Evolutionary conservation across 2,329 filamentous ascomycete genomes (phyloP), one percentile per base, ranked within the genome.

Genomic region (Pseudopithomyces maydicus): DNA sequence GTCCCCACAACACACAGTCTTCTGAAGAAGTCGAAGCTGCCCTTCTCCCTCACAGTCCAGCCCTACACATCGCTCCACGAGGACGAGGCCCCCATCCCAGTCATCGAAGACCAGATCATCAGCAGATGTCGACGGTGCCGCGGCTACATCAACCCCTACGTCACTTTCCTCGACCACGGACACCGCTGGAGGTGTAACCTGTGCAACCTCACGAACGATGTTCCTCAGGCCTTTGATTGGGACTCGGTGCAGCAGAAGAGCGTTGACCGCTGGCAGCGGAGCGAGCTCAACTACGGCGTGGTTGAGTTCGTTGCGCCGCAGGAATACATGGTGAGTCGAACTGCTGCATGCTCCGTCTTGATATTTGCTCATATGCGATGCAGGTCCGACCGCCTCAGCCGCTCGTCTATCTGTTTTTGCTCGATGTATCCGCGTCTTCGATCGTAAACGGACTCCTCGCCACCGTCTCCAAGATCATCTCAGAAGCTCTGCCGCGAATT

Each of bases 161-260:
- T 96, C 57, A 92, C 91, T 45, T 99, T 99, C 80, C 81, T 99
- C 59, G 95, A 99, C 70, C 92, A 98, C 73, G 95, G 95, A 45
- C 95, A 99, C 79, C 87, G 95, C 73, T 99, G 95, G 95, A 89
- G 94, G 72, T 99, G 95, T 81, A 99, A 99, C 80, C 97, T 99
- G 93, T 99, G 95, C 78, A 98, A 97, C 77, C 83, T 99, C 63
- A 97, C 93, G 67, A 99, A 99, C 75, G 95, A 99, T 69, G 94
- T 98, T 38, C 95, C 95, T n/a, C 95, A 99, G 61, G 93, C 93
- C 36, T 99, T 99, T 66, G 95, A 99, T 75, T 99, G 95, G 95
- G 95, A 99, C 78, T 89, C 92, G 33, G 89, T 91, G 43, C 84
- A 92, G 53, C 94, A 98, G 78, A 93, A 96, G 81, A 90, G 88